These are phyloP conservation scores for Phytophthora pistaciae DNA, from an alignment of 352 stramenopile species.

Conservation along the genomic window DNA sequence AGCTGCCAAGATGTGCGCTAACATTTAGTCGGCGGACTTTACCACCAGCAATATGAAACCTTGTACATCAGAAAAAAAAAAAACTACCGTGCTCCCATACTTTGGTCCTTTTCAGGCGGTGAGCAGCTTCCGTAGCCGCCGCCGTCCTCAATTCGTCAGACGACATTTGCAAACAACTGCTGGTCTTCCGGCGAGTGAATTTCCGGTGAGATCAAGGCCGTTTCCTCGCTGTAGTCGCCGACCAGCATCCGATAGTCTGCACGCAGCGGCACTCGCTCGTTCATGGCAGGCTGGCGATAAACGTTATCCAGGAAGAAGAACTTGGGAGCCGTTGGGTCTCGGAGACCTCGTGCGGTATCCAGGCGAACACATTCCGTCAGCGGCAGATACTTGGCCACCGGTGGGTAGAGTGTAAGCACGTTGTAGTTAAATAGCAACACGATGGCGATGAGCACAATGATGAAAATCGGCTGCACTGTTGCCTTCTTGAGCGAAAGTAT, in stretches of 20 bases:
- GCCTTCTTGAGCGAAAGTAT: slow-evolving; percentile 84
- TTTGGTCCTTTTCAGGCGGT: neutral
- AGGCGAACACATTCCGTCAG: slow-evolving; percentile 66
- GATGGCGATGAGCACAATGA: slow-evolving; percentile 42
- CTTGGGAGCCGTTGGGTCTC: slow-evolving; percentile 31
- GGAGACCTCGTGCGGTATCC: slow-evolving; percentile 49
- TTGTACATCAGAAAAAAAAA: neutral
- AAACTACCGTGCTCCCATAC: neutral
- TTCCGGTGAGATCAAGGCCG: slow-evolving; percentile 48
- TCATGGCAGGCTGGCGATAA: slow-evolving; percentile 79
- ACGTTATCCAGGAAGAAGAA: slow-evolving; percentile 79
- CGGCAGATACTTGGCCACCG: slow-evolving; percentile 66
- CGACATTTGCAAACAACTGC: slow-evolving; percentile 47
- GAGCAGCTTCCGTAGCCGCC: slow-evolving; percentile 17
- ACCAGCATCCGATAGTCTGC: slow-evolving; percentile 72
- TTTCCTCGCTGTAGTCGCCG: slow-evolving; percentile 43
- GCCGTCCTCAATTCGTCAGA: slow-evolving; percentile 20
- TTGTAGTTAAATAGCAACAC: slow-evolving; percentile 77
- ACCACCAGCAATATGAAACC: slow-evolving; percentile 9
- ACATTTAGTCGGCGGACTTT: slow-evolving; percentile 31
- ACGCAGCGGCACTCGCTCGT: slow-evolving; percentile 51
- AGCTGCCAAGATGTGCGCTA: slow-evolving; percentile 44
- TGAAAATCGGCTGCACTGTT: slow-evolving; percentile 39
- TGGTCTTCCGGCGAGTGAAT: slow-evolving; percentile 52
- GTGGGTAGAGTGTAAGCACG: slow-evolving; percentile 61